A percentile compares a stretch with the other conserved stretches of the same genome.
Evolutionary conservation across 1,139 yeast species (phyloP).

Genomic region (Spathaspora sp.): DNA sequence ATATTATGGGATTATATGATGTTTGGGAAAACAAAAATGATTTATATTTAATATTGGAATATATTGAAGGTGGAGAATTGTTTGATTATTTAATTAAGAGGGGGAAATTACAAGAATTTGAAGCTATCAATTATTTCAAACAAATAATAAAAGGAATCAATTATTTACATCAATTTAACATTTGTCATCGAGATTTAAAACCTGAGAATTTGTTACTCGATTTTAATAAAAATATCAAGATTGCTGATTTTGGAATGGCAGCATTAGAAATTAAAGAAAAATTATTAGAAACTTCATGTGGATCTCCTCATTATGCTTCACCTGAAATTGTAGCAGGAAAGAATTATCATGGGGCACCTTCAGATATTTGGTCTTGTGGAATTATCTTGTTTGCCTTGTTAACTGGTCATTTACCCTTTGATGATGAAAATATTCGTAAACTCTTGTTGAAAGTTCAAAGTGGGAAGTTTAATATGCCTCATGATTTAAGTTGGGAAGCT

Average conservation of each 20-base stretch:
- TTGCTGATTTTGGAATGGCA: constrained; percentile 99
- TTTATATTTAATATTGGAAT: constrained; percentile 84
- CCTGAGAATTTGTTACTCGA: constrained; percentile 92
- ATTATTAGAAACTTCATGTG: constrained; percentile 91
- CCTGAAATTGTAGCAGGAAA: constrained; percentile 97
- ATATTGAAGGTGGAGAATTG: constrained; percentile 96
- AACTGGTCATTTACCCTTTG: constrained; percentile 95
- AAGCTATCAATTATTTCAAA: constrained; percentile 86
- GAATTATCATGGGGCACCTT: constrained; percentile 93
- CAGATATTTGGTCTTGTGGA: constrained; percentile 99
- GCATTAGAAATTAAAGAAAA: constrained; percentile 87
- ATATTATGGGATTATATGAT: constrained; percentile 92
- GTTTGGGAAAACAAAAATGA: constrained; percentile 99
- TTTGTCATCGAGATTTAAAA: constrained; percentile 92
- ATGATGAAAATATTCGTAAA: constrained; percentile 89
- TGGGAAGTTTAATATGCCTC: constrained; percentile 85
- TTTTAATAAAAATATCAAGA: constrained; percentile 83
- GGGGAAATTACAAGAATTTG: constrained; percentile 85
- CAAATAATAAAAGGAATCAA: constrained; percentile 91
- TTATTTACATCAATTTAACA: constrained; percentile 91
- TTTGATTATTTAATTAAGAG: constrained; percentile 87
- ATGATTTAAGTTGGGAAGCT: constrained; percentile 76
- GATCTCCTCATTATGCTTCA: constrained; percentile 97
- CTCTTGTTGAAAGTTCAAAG: constrained; percentile 85
- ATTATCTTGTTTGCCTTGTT: constrained; percentile 88